A percentile compares a stretch with the other conserved stretches of the same genome.
These are phyloP conservation scores for Tricholoma sp. DNA, from an alignment of 768 basidiomycete species.

Conservation along the genomic window DNA sequence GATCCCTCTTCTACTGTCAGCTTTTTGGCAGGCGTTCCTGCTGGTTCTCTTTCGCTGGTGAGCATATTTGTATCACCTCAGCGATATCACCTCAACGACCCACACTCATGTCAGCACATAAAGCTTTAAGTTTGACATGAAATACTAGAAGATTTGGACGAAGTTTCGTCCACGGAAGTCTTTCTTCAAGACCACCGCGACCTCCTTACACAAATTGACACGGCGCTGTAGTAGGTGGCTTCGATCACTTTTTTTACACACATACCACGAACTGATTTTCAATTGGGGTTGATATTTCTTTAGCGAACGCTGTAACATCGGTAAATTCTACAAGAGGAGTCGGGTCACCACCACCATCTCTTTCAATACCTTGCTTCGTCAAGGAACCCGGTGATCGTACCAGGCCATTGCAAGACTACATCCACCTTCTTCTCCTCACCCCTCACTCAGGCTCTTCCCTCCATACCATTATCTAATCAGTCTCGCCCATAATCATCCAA, in stretches of 20 bases:
- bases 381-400: conserved; percentile 73
- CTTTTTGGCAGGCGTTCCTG: conserved; percentile 67
- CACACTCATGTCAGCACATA: conserved; percentile 1
- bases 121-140: conserved; percentile 75
- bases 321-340: conserved; percentile 46
- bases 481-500: conserved; percentile 61
- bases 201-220: conserved; percentile 66
- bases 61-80: conserved; percentile 11
- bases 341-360: conserved; percentile 55
- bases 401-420: conserved; percentile 58
- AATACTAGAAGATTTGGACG: conserved; percentile 63
- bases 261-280: conserved; percentile 2
- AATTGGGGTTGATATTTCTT: conserved; percentile 53
- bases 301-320: conserved; percentile 38
- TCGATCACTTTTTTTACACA: not conserved
- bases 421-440: conserved; percentile 40
- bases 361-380: conserved; percentile 45
- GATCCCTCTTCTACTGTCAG: conserved; percentile 78
- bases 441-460: conserved; percentile 51
- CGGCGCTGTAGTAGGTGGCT: conserved; percentile 51
- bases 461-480: conserved; percentile 64
- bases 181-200: conserved; percentile 73
- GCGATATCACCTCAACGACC: too few species aligned
- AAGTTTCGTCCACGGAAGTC: conserved; percentile 52
- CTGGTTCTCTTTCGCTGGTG: conserved; percentile 76